These are phyloP conservation scores for Talaromyces piceae DNA, from an alignment of 2,329 filamentous ascomycete genomes.

Conservation along the genomic window DNA sequence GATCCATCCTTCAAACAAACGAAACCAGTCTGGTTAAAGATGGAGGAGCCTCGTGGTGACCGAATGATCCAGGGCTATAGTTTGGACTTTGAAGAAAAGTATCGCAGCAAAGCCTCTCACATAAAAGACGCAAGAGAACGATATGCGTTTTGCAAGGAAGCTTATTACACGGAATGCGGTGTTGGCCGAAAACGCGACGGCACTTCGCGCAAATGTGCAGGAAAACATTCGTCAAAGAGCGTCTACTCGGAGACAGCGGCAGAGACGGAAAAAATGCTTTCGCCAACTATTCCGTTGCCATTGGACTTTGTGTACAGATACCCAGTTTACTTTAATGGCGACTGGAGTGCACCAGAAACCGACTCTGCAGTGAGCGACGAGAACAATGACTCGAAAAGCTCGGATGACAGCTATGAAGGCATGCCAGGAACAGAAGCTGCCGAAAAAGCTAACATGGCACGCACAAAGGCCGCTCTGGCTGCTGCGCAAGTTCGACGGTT, in stretches of 20 bases:
- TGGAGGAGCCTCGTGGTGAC: conserved; percentile 41
- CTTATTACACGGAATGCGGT: conserved; percentile 39
- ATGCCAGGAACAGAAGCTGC: conserved; percentile 21
- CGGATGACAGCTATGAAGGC: conserved; percentile 19
- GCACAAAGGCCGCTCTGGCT: conserved; percentile 34
- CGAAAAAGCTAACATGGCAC: conserved; percentile 15
- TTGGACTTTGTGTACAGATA: conserved; percentile 40
- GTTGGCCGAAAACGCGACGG: conserved; percentile 38
- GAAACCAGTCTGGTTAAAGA: conserved; percentile 37
- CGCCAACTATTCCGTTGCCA: conserved; percentile 40
- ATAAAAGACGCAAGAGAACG: conserved; percentile 29
- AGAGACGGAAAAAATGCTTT: conserved; percentile 39
- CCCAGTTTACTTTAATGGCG: conserved; percentile 32
- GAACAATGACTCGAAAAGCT: conserved; percentile 21
- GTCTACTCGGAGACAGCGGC: conserved; percentile 39
- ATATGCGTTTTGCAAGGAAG: conserved; percentile 33
- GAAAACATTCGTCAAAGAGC: conserved; percentile 40
- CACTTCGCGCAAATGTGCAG: conserved; percentile 33
- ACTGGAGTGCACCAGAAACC: conserved; percentile 31
- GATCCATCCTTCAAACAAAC: conserved; percentile 32
- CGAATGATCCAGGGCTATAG: conserved; percentile 36
- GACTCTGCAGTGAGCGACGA: conserved; percentile 8
- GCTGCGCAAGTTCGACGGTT: conserved; percentile 34
- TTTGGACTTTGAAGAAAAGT: conserved; percentile 35
- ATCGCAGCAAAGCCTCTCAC: conserved; percentile 28